Conservation (phyloP, 768 basidiomycete genomes). For the Lanmaoa pseudosensibilis region DNA sequence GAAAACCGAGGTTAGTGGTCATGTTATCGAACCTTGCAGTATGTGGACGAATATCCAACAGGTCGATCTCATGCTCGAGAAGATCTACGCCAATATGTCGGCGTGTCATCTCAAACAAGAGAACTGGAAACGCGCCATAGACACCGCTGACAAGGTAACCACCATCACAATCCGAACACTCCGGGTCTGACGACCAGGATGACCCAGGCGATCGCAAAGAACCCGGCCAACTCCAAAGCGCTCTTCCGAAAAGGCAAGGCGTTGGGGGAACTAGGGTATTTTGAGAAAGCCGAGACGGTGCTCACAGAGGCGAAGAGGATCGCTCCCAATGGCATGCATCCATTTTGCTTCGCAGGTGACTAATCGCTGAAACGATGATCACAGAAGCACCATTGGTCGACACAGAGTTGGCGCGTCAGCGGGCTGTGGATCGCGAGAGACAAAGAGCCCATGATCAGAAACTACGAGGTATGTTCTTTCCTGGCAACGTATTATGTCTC, state of each 20-base stretch:
- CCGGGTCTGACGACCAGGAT: not conserved
- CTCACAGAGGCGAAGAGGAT: conserved; percentile 65
- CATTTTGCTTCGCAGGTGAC: not conserved
- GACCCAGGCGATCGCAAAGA: conserved; percentile 67
- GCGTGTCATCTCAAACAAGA: conserved; percentile 78
- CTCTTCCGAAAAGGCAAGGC: conserved; percentile 82
- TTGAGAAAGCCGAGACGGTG: conserved; percentile 68
- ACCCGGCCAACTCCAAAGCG: conserved; percentile 75
- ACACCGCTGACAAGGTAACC: conserved; percentile 77
- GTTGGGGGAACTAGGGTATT: conserved; percentile 70
- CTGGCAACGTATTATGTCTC: not conserved
- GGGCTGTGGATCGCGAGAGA: conserved; percentile 62
- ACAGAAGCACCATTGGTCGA: conserved; percentile 58
- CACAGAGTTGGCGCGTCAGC: conserved; percentile 63
- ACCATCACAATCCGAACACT: not conserved
- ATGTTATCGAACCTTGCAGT: not conserved
- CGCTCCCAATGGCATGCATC: conserved; percentile 53
- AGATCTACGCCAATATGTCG: conserved; percentile 83
- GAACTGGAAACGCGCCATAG: conserved; percentile 77
- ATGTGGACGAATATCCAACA: conserved; percentile 26
- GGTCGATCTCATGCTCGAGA: conserved; percentile 76
- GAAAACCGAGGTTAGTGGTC: conserved; percentile 59
- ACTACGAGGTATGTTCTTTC: conserved; percentile 57
- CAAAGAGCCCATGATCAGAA: conserved; percentile 67
- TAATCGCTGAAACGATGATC: not conserved